Evolutionary conservation across 805 yeast species (phyloP), one percentile per base, ranked within the genome.

Genomic region (Candida bentonensis): DNA sequence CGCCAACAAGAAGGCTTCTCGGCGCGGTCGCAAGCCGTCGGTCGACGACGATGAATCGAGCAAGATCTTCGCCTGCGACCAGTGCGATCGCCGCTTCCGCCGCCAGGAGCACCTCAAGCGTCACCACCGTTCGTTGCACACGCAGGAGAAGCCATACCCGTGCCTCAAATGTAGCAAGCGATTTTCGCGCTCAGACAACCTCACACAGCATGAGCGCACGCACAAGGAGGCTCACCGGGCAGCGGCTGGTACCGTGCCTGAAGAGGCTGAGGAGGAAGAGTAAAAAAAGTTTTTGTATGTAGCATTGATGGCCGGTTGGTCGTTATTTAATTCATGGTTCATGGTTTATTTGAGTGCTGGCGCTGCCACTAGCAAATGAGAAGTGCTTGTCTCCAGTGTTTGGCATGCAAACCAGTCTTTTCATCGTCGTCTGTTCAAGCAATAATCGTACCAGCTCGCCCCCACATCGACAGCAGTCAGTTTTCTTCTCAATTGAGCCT

Each of bases 21-120:
- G 44, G 15, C 82, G 85, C 42, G 85, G 85, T 3, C 68, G 85
- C 34, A 78, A 78, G 57, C 83, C 81, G 21, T 72, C 78, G 36
- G 62, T 72, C 49, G 83, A 77, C 53, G 68, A 65, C 49, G 54
- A 58, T 4, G 36, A 30, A 4, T 11, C 20, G 5, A 42, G 70
- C 9, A 79, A 79, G 59, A 75, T 75, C 36, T 80, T 71, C 55
- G 72, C 73, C 23, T 81, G 88, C 58, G 73, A 72, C 25, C 72
- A 68, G 53, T 81, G 89, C 58, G 68, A 72, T 41, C 69, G 88
- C 51, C 58, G 74, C 40, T 82, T 82, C 62, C 76, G 79, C 56
- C 69, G 92, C 51, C 85, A 80, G 57, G 92, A 82, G 54, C 92
- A 82, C 59, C 62, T 82, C 52, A 79, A 79, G 57, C 69, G 92